phyloP scores from a whole-genome alignment of 2,329 filamentous ascomycete species.

The Biscogniauxia mediterranea region DNA sequence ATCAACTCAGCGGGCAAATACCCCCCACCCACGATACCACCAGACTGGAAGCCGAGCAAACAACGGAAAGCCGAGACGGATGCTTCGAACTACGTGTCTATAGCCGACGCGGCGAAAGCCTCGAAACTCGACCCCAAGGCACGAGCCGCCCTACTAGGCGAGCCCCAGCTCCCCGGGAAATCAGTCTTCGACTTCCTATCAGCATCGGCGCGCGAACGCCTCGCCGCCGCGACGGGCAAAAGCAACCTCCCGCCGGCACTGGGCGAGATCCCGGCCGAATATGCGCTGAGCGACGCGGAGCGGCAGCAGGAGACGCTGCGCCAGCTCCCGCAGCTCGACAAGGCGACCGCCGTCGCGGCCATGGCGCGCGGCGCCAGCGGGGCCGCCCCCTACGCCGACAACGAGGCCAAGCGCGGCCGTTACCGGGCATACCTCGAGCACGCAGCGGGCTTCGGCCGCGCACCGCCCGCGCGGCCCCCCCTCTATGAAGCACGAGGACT shows the following conservation, averaged over 20 bases:
- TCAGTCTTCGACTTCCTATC: conserved; percentile 94
- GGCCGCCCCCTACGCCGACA: conserved; percentile 75
- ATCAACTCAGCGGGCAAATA: conserved; percentile 47
- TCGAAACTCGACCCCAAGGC: conserved; percentile 73
- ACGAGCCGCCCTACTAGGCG: conserved; percentile 77
- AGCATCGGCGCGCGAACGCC: conserved; percentile 69
- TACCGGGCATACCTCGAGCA: conserved; percentile 82
- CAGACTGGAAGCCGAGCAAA: conserved; percentile 70
- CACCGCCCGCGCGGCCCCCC: conserved; percentile 32
- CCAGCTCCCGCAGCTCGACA: conserved; percentile 63
- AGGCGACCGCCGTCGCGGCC: conserved; percentile 65
- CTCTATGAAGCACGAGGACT: conserved; percentile 63
- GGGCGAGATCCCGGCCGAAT: conserved; percentile 69
- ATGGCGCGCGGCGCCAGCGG: conserved; percentile 64
- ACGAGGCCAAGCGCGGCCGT: conserved; percentile 73
- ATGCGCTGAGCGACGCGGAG: conserved; percentile 61
- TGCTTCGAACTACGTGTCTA: conserved; percentile 55
- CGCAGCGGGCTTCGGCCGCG: conserved; percentile 59
- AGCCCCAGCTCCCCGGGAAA: conserved; percentile 79
- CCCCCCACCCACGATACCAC: conserved; percentile 64
- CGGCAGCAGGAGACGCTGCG: conserved; percentile 56
- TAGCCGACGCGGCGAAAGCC: conserved; percentile 73
- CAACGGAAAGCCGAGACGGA: conserved; percentile 35
- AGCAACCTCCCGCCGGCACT: conserved; percentile 73
- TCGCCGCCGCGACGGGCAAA: conserved; percentile 74